Evolutionary conservation across 1,139 yeast species (phyloP).

Genomic region (Pichia sp.): DNA sequence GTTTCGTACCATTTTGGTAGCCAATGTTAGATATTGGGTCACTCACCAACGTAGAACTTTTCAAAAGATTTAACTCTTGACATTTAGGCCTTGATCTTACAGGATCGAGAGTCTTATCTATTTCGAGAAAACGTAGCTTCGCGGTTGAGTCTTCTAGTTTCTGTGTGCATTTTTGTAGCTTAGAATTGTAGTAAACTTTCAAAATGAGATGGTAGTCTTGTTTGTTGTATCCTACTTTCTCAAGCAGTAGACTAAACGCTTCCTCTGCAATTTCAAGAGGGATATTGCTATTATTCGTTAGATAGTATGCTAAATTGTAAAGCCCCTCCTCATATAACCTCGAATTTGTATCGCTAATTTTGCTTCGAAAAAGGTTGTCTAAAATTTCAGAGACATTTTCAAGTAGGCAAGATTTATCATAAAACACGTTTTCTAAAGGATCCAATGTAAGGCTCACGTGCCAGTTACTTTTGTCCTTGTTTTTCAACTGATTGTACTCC

Average conservation of each 20-base stretch:
- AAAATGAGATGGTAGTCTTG: neutral
- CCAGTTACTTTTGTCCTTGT: conserved; percentile 37
- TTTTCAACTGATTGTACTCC: conserved; percentile 41
- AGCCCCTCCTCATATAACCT: neutral
- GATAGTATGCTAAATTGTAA: neutral
- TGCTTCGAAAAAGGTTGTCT: neutral
- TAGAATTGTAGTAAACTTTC: neutral
- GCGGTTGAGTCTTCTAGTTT: neutral
- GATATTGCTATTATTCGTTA: neutral
- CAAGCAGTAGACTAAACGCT: neutral
- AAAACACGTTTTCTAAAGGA: neutral
- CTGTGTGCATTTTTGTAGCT: neutral
- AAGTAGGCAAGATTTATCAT: neutral
- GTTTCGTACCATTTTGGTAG: neutral
- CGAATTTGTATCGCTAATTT: neutral
- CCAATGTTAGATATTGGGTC: neutral
- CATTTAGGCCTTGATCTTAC: neutral
- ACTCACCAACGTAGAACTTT: neutral
- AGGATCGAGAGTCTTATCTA: neutral
- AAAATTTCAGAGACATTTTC: neutral
- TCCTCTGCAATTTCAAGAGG: neutral
- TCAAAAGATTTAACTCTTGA: neutral
- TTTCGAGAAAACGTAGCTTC: neutral
- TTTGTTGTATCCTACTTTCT: neutral
- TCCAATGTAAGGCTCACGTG: conserved; percentile 2